These are phyloP conservation scores for Termitomyces sp. DNA, from an alignment of 768 basidiomycete genomes.

Conservation along the genomic window DNA sequence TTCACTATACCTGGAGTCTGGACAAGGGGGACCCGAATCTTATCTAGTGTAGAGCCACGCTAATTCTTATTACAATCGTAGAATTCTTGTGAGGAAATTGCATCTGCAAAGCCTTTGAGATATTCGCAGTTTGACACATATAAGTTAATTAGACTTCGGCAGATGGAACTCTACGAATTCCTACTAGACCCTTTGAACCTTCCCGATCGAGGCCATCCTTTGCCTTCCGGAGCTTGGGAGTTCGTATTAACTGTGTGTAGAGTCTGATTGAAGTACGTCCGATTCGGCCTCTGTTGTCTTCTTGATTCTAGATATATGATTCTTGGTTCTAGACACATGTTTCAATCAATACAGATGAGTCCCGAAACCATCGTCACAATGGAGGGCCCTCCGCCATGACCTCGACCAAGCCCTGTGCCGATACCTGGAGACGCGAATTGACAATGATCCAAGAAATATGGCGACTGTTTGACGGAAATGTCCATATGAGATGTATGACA, in stretches of 20 bases:
- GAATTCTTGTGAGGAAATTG: neutral
- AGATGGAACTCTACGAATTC: slow-evolving; percentile 29
- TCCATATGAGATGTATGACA: slow-evolving; percentile 42
- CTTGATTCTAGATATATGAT: slow-evolving; percentile 22
- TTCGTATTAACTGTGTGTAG: slow-evolving; percentile 20
- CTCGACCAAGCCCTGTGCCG: slow-evolving; percentile 24
- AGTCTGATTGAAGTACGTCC: slow-evolving; percentile 20
- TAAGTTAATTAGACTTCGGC: too few relatives aligned
- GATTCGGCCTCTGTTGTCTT: slow-evolving; percentile 4
- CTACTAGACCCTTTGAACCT: slow-evolving; percentile 20
- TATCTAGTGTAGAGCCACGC: neutral
- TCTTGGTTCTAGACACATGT: slow-evolving; percentile 1
- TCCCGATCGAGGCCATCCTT: slow-evolving; percentile 29
- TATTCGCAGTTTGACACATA: neutral
- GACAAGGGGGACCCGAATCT: neutral
- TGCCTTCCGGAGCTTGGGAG: slow-evolving; percentile 20
- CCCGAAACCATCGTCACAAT: slow-evolving; percentile 34
- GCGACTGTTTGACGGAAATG: slow-evolving; percentile 43
- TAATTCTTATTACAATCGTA: neutral
- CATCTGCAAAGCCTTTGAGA: too few relatives aligned
- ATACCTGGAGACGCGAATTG: slow-evolving; percentile 64
- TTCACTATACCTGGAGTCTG: neutral
- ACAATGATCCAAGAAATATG: slow-evolving; percentile 53
- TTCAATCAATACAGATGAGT: slow-evolving; percentile 29
- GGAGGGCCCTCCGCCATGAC: slow-evolving; percentile 19